Evolutionary conservation across 768 basidiomycete species (phyloP), one percentile per base, ranked within the genome.

Genomic region (Pisolithus microcarpus): DNA sequence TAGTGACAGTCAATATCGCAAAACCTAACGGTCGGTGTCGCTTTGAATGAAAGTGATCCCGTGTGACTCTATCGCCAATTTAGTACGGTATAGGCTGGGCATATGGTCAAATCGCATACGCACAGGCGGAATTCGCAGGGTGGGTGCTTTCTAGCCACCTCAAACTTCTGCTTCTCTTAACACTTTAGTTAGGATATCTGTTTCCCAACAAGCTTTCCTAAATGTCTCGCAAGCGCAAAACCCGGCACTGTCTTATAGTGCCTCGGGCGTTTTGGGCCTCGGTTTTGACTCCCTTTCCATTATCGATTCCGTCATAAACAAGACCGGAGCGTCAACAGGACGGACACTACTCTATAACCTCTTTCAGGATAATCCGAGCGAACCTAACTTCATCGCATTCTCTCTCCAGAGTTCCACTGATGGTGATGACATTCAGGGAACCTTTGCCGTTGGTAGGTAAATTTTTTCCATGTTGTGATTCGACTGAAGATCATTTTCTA

Each of bases 1-100:
- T 44, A 38, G 38, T 40, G 19, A 4, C 19, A 81, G 82, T 61
- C 70, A 28, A 64, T 65, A 15, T 72, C 69, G 4, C 70, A 77
- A 50, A 90, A 89, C 60, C 65, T 91, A 23, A 81, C 83, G 21
- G 86, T 88, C 62, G 56, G 64, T 42, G 16, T 23, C 38, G 38
- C 4, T 13, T 3, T 28, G 26, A 0, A 19, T 4, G 46, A 40
- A 9, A 5, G 13, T n/a, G 37, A 46, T 11, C 43, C 30, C 7
- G 16, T 24, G 23, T 39, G 9, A 38, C 39, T 48, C 55, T 45
- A 58, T 38, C 2, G 26, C 26, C 28, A 15, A 5, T 2, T 21
- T 26, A 90, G 87, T 92, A 91, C 66, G 86, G 84, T 43, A 81
- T 86, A 50, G 90, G 90, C 18, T 90, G 84, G 81, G 87, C 85